Evolutionary conservation across 768 basidiomycete species (phyloP).

Genomic region (Dioszegia hungarica): DNA sequence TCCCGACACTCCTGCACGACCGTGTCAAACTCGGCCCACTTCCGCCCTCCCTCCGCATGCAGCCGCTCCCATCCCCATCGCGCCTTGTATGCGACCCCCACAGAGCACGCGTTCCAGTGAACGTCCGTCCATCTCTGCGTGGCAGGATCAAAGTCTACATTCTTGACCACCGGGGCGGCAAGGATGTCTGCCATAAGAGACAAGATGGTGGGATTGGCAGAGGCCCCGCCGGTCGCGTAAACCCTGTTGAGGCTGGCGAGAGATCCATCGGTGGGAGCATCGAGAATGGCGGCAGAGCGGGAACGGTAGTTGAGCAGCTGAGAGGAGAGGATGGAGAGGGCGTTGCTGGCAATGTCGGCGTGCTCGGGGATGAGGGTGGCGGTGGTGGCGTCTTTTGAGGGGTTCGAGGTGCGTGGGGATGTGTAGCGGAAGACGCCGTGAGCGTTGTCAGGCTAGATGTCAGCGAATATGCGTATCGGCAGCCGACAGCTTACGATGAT

Average conservation of each 20-base stretch:
- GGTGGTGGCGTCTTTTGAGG: conserved; percentile 9
- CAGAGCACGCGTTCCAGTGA: conserved; percentile 40
- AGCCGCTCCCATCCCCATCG: conserved; percentile 39
- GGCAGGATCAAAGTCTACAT: conserved; percentile 25
- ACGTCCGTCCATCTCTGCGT: conserved; percentile 23
- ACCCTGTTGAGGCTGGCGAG: conserved; percentile 56
- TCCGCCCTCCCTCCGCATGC: conserved; percentile 6
- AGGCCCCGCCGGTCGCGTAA: conserved; percentile 73
- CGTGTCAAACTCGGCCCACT: conserved; percentile 31
- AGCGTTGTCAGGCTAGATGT: conserved; percentile 60
- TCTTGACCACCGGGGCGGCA: conserved; percentile 63
- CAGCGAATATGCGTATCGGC: neutral
- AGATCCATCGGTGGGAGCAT: conserved; percentile 10
- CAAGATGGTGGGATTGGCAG: conserved; percentile 65
- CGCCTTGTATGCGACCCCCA: conserved; percentile 42
- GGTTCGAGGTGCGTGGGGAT: conserved; percentile 12
- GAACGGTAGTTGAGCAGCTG: conserved; percentile 77
- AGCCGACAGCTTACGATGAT: conserved; percentile 57
- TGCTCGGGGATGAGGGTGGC: conserved; percentile 20
- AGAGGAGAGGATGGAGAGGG: conserved; percentile 73
- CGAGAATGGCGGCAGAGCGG: conserved; percentile 60
- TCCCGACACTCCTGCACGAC: conserved; percentile 28
- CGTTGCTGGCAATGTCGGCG: conserved; percentile 50
- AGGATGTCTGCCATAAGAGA: conserved; percentile 77
- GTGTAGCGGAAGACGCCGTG: conserved; percentile 58